Conservation (phyloP, 805 yeast species). For the Ogataea sp. region DNA sequence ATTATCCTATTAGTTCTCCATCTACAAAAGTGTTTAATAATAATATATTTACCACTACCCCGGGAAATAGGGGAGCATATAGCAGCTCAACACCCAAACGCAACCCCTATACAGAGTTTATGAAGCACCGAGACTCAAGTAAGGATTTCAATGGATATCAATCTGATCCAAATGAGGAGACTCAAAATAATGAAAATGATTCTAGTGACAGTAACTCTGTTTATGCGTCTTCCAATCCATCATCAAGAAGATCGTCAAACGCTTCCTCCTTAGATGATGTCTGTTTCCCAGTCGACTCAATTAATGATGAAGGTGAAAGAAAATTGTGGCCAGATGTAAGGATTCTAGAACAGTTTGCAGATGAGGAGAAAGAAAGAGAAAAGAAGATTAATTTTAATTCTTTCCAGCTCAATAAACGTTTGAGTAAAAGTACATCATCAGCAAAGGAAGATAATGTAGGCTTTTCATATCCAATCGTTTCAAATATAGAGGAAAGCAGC, state of each 20-base stretch:
- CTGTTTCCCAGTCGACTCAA: slow-evolving; percentile 72
- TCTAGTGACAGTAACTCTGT: slow-evolving; percentile 16
- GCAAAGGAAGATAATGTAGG: slow-evolving; percentile 21
- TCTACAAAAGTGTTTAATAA: background rate
- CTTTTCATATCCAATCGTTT: slow-evolving; percentile 29
- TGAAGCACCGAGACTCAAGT: background rate
- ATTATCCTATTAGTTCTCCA: background rate
- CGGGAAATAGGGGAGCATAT: background rate
- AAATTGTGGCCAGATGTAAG: slow-evolving; percentile 78
- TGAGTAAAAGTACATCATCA: slow-evolving; percentile 2
- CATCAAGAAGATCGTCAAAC: slow-evolving; percentile 51
- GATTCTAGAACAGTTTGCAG: slow-evolving; percentile 68
- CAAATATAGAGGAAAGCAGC: slow-evolving; percentile 21
- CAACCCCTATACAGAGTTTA: background rate
- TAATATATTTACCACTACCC: background rate
- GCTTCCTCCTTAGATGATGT: slow-evolving; percentile 85
- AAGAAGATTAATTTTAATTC: slow-evolving; percentile 18
- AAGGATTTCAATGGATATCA: background rate
- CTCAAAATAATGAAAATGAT: slow-evolving; percentile 2
- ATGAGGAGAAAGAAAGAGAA: slow-evolving; percentile 46
- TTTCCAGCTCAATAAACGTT: slow-evolving; percentile 16
- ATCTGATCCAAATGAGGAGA: background rate
- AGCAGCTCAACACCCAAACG: background rate
- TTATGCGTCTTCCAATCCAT: slow-evolving; percentile 47
- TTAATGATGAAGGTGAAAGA: slow-evolving; percentile 22